A percentile compares a stretch with the other conserved stretches of the same genome.
Conservation (phyloP, 257 asterid genomes). For the Fraxinus pennsylvanica region DNA sequence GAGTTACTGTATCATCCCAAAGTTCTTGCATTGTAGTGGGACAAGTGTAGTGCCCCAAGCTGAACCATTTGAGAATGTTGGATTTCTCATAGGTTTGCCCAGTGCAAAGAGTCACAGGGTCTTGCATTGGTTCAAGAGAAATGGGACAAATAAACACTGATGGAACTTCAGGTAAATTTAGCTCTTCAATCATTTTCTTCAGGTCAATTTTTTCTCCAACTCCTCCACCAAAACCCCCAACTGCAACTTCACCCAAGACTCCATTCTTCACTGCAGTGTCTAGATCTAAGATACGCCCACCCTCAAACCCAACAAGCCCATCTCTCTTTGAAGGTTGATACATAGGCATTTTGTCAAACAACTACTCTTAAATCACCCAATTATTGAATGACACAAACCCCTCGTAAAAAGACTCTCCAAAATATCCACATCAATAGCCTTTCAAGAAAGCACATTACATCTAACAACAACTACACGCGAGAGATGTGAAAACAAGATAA, state of each 20-base stretch:
- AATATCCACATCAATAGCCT: slow-evolving; percentile 29
- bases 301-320: slow-evolving; percentile 43
- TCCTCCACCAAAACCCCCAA: slow-evolving; percentile 36
- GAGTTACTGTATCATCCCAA: slow-evolving; percentile 70
- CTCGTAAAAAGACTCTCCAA: slow-evolving; percentile 11
- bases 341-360: slow-evolving; percentile 43
- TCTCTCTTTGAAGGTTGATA: slow-evolving; percentile 46
- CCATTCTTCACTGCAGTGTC: slow-evolving; percentile 67
- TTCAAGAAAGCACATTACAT: slow-evolving; percentile 41
- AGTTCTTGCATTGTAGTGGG: slow-evolving; percentile 81
- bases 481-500: slow-evolving; percentile 29
- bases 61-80: slow-evolving; percentile 65
- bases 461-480: slow-evolving; percentile 27
- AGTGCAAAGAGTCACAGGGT: slow-evolving; percentile 80
- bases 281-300: slow-evolving; percentile 59
- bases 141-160: slow-evolving; percentile 71
- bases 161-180: slow-evolving; percentile 34
- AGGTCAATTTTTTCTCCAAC: slow-evolving; percentile 34
- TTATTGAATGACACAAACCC: slow-evolving; percentile 16
- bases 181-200: slow-evolving; percentile 37
- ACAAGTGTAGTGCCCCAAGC: slow-evolving; percentile 62
- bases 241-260: slow-evolving; percentile 47
- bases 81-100: slow-evolving; percentile 80
- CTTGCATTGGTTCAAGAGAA: slow-evolving; percentile 73
- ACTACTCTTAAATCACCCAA: background rate